Evolutionary conservation across 2,329 filamentous ascomycete species (phyloP).

Genomic region (Colletotrichum destructivum): DNA sequence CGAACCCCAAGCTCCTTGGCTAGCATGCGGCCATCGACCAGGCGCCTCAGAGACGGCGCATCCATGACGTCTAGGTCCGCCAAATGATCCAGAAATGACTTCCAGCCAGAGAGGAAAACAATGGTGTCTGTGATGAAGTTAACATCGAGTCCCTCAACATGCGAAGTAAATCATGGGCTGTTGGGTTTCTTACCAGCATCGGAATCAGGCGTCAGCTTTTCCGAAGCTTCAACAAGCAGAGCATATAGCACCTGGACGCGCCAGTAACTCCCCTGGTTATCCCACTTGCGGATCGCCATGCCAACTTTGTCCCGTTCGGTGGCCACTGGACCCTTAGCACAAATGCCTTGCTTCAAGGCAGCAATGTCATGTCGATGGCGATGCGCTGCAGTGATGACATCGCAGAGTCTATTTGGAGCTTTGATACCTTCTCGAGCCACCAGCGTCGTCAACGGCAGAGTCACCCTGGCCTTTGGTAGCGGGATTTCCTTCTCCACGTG

Average conservation of each 20-base stretch:
- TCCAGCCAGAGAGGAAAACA: conserved; percentile 66
- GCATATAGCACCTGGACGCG: conserved; percentile 78
- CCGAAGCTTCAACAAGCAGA: conserved; percentile 74
- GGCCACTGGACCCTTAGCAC: conserved; percentile 60
- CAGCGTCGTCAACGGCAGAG: conserved; percentile 68
- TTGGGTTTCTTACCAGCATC: conserved; percentile 20
- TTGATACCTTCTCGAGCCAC: conserved; percentile 85
- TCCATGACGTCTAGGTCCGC: conserved; percentile 69
- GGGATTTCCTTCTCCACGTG: conserved; percentile 60
- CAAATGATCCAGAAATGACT: conserved; percentile 69
- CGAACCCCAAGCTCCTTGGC: conserved; percentile 77
- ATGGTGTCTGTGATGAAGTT: conserved; percentile 55
- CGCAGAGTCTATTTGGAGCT: conserved; percentile 81
- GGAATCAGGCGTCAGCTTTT: conserved; percentile 49
- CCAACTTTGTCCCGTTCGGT: conserved; percentile 76
- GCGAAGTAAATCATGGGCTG: not conserved
- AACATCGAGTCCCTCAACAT: not conserved
- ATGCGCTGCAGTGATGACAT: conserved; percentile 76
- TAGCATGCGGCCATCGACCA: conserved; percentile 84
- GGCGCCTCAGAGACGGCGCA: conserved; percentile 70
- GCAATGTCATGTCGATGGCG: conserved; percentile 76
- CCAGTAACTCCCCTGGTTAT: conserved; percentile 75
- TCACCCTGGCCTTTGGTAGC: conserved; percentile 55
- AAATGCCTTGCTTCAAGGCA: conserved; percentile 69
- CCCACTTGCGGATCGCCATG: conserved; percentile 82